Percentiles rank a stretch among this genome's conserved stretches.
phyloP scores from a whole-genome alignment of 2,329 filamentous ascomycete species.

The Trichoderma guizhouense region DNA sequence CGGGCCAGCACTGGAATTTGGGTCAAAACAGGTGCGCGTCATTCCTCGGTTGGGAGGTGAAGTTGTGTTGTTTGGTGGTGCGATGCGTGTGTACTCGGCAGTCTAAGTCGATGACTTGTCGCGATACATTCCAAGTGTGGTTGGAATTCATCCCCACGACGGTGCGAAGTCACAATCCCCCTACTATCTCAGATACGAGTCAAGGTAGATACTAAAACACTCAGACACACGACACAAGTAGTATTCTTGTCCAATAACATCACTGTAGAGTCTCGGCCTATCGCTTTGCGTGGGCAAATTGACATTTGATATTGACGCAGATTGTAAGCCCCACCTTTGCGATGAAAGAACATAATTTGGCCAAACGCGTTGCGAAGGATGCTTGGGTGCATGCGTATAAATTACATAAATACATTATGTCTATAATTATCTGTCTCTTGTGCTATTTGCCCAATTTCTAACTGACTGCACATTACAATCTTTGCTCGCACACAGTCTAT shows the following conservation, averaged over 20 bases:
- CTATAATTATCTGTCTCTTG: not conserved
- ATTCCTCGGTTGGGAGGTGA: not conserved
- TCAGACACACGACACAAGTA: not conserved
- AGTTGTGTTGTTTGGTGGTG: not conserved
- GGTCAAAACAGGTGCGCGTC: slow-evolving; percentile 3
- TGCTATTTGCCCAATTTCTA: not conserved
- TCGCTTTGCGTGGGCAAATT: not conserved
- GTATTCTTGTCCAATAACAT: not conserved
- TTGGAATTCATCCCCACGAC: slow-evolving; percentile 4
- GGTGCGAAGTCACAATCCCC: not conserved
- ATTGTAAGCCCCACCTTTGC: not conserved
- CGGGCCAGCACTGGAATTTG: slow-evolving; percentile 19
- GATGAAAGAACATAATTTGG: not conserved
- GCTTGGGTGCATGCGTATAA: not conserved
- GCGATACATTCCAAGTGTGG: slow-evolving; percentile 21
- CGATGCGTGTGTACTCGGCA: not conserved
- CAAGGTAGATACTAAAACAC: not conserved
- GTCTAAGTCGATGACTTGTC: not conserved
- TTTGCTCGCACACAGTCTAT: not conserved
- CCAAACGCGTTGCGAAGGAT: not conserved
- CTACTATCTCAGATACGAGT: not conserved
- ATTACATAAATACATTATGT: not conserved
- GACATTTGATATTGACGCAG: not conserved
- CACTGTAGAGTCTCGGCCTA: not conserved
- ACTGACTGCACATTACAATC: not conserved